These are phyloP conservation scores for Vigna radiata DNA, from an alignment of 306 rosid genomes.

Conservation along the genomic window DNA sequence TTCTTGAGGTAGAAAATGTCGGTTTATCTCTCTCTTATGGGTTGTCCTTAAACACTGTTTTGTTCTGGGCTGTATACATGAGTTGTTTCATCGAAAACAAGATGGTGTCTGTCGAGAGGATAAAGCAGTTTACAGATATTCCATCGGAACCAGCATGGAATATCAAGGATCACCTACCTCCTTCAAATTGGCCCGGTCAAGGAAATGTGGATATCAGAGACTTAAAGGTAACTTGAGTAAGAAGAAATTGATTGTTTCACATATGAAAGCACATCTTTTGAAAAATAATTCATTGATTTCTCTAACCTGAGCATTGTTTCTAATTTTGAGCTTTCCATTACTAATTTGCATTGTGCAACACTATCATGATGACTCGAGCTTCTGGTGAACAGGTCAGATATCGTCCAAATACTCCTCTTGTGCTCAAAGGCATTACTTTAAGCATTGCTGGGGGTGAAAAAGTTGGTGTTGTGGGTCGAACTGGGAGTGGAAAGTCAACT, in stretches of 20 bases:
- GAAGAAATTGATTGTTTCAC: conserved; percentile 9
- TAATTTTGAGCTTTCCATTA: neutral
- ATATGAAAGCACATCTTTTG: neutral
- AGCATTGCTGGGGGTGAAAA: conserved; percentile 78
- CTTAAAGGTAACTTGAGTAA: conserved; percentile 56
- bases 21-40: conserved; percentile 91
- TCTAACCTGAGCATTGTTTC: neutral
- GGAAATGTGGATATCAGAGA: conserved; percentile 73
- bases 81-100: conserved; percentile 80
- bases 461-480: conserved; percentile 84
- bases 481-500: conserved; percentile 87
- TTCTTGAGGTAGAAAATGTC: conserved; percentile 62
- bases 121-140: conserved; percentile 66
- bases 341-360: neutral
- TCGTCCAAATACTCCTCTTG: conserved; percentile 77
- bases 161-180: conserved; percentile 60
- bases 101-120: conserved; percentile 86
- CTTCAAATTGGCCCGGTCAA: conserved; percentile 70
- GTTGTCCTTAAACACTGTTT: conserved; percentile 59
- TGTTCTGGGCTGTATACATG: conserved; percentile 63
- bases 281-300: neutral
- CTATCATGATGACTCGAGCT: conserved; percentile 1
- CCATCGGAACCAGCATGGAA: conserved; percentile 79
- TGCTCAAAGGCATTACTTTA: conserved; percentile 72
- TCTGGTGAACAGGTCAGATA: conserved; percentile 69